phyloP scores from a whole-genome alignment of 2,329 filamentous ascomycete species.

The Bipolaris oryzae region DNA sequence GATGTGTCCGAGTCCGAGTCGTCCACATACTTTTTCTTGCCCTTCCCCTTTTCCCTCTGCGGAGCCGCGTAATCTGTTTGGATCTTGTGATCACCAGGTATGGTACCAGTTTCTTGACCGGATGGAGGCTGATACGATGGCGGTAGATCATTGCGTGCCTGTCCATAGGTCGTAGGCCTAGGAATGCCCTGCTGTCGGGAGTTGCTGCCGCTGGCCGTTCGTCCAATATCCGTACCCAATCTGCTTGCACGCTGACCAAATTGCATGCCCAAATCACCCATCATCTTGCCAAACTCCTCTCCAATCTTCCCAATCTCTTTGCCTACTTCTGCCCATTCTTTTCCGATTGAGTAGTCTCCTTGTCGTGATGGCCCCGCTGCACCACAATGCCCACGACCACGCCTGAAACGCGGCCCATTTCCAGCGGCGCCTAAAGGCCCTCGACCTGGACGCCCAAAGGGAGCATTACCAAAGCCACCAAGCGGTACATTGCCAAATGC shows the following conservation, averaged over 20 bases:
- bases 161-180: neutral
- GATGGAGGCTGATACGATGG: slow-evolving; percentile 21
- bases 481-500: slow-evolving; percentile 15
- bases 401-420: slow-evolving; percentile 6
- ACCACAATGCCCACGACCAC: slow-evolving; percentile 3
- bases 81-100: slow-evolving; percentile 15
- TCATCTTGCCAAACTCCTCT: slow-evolving; percentile 41
- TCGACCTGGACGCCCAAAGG: slow-evolving; percentile 16
- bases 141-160: slow-evolving; percentile 20
- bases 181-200: neutral
- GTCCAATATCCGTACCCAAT: slow-evolving; percentile 28
- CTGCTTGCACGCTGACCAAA: slow-evolving; percentile 35
- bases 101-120: slow-evolving; percentile 29
- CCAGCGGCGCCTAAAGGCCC: slow-evolving; percentile 13
- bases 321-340: slow-evolving; percentile 18
- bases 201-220: slow-evolving; percentile 8
- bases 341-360: slow-evolving; percentile 1
- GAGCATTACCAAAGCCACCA: slow-evolving; percentile 15
- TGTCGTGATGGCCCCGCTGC: slow-evolving; percentile 13
- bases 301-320: slow-evolving; percentile 29
- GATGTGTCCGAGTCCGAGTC: slow-evolving; percentile 27
- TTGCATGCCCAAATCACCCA: slow-evolving; percentile 39
- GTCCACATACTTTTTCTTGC: slow-evolving; percentile 10
- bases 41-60: slow-evolving; percentile 7
- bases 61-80: neutral